Evolutionary conservation across 2,329 filamentous ascomycete genomes (phyloP).

Genomic region (Nothophoma quercina): DNA sequence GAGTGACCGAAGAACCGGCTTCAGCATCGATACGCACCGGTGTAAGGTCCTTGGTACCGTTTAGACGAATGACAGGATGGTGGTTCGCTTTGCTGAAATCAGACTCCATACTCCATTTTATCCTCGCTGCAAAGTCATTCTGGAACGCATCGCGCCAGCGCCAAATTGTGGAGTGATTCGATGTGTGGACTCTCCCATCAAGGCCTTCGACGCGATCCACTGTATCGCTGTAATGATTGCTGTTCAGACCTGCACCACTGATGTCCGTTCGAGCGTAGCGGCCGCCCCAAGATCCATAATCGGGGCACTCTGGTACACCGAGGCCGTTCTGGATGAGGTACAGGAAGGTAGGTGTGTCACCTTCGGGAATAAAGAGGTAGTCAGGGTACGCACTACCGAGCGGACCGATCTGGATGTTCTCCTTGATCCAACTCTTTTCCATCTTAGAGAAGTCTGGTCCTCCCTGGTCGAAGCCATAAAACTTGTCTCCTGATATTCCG

Average conservation of each 20-base stretch:
- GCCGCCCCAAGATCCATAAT: constrained; percentile 61
- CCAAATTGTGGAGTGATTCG: constrained; percentile 61
- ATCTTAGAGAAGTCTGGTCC: constrained; percentile 60
- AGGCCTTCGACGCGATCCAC: constrained; percentile 48
- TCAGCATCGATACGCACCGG: constrained; percentile 53
- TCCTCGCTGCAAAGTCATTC: constrained; percentile 59
- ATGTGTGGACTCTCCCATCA: constrained; percentile 45
- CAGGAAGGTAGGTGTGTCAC: constrained; percentile 61
- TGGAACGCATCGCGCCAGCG: constrained; percentile 62
- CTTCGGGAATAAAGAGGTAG: constrained; percentile 61
- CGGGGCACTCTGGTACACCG: constrained; percentile 55
- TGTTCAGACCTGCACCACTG: constrained; percentile 44
- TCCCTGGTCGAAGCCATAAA: constrained; percentile 57
- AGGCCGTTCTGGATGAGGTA: constrained; percentile 60
- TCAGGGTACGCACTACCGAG: constrained; percentile 55
- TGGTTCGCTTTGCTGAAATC: constrained; percentile 54
- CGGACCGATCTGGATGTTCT: constrained; percentile 62
- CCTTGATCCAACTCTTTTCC: constrained; percentile 60
- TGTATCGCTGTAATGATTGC: constrained; percentile 50
- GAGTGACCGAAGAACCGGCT: constrained; percentile 49
- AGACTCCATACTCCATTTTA: constrained; percentile 55
- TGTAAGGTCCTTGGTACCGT: constrained; percentile 47
- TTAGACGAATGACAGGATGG: constrained; percentile 58
- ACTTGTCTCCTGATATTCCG: constrained; percentile 61
- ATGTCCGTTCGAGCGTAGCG: constrained; percentile 51